Evolutionary conservation across 1,284 basidiomycete genomes (phyloP).

Genomic region (Microbotryum violaceum): DNA sequence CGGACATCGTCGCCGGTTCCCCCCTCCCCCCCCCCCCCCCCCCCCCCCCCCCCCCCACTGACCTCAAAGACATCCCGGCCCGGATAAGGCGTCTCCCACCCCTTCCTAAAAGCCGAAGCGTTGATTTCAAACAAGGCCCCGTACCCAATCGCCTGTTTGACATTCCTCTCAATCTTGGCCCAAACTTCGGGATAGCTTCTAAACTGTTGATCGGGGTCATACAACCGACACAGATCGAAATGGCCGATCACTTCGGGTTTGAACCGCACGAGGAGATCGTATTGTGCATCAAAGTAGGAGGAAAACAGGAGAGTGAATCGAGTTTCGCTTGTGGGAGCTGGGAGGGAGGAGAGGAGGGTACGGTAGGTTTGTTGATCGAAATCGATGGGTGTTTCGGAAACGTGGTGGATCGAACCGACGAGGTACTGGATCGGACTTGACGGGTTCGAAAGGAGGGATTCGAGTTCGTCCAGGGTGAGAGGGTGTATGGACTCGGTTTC

Average conservation of each 20-base stretch:
- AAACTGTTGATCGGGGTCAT: constrained; percentile 52
- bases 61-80: constrained; percentile 67
- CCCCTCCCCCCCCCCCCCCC: no score
- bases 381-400: constrained; percentile 80
- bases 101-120: constrained; percentile 84
- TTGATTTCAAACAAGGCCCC: constrained; percentile 92
- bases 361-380: constrained; percentile 71
- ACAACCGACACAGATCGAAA: constrained; percentile 81
- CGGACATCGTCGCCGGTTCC: no score
- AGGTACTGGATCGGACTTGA: constrained; percentile 70
- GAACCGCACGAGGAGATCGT: constrained; percentile 58
- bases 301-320: constrained; percentile 46
- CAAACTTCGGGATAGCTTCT: constrained; percentile 48
- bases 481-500: constrained; percentile 85
- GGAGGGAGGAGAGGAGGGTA: constrained; percentile 46
- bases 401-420: constrained; percentile 91
- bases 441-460: constrained; percentile 48
- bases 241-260: constrained; percentile 88
- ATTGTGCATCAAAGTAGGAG: constrained; percentile 76
- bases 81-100: constrained; percentile 80
- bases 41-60: constrained; percentile 34
- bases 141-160: constrained; percentile 64
- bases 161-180: constrained; percentile 65
- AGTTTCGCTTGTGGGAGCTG: constrained; percentile 24
- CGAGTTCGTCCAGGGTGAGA: constrained; percentile 53